phyloP scores from a whole-genome alignment of 169 alveolate genomes.

The Plasmodium malariae region DNA sequence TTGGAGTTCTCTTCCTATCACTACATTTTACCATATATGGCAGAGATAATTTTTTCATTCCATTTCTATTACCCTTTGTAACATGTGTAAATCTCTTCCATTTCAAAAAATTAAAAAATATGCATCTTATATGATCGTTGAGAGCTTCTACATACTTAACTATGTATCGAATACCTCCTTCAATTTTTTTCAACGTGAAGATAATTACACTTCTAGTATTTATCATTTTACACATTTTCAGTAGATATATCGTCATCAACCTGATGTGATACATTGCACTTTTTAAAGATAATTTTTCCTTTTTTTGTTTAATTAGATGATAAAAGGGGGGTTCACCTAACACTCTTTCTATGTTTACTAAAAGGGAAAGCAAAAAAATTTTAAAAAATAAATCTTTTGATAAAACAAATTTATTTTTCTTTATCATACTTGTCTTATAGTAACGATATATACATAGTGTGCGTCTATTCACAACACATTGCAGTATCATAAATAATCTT shows the following conservation, averaged over 20 bases:
- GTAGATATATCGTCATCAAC: neutral
- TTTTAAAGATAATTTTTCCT: neutral
- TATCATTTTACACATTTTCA: neutral
- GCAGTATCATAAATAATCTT: neutral
- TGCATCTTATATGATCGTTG: neutral
- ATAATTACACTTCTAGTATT: neutral
- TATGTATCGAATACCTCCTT: neutral
- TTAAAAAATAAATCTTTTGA: neutral
- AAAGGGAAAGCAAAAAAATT: neutral
- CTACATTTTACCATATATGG: too few relatives aligned
- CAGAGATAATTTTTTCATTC: too few relatives aligned
- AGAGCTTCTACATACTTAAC: neutral
- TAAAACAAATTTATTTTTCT: neutral
- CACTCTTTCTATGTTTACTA: conserved; percentile 3
- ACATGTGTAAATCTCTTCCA: neutral
- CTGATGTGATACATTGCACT: neutral
- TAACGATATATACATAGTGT: neutral
- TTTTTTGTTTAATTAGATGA: neutral
- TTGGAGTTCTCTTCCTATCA: too few relatives aligned
- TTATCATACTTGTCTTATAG: neutral
- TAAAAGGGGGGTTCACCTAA: neutral
- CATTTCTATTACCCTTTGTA: neutral
- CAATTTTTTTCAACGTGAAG: neutral
- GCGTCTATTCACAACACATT: neutral
- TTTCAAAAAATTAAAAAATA: neutral